Base-by-base conservation (phyloP, 2,329 filamentous ascomycete species). In the Fusarium sp. region DNA sequence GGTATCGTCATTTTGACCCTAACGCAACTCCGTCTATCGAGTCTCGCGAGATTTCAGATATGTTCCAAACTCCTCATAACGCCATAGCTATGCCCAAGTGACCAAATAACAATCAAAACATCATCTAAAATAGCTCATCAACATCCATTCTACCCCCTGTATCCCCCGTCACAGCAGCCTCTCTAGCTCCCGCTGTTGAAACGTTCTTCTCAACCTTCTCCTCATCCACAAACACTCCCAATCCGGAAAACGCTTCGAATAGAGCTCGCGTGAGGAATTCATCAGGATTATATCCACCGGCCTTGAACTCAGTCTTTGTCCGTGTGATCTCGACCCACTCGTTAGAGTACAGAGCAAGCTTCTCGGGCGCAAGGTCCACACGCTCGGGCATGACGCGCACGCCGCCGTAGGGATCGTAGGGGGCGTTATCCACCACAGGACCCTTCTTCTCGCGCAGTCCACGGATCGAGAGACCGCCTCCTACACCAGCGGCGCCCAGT, bases 361-460 rank as follows among this genome's bases (percentile, higher is more conserved):
- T 72, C 7, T 78, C 78, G 1, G 74, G 51, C 0, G 74, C 67
- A 27, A 96, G 75, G 11, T 85, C 82, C 75, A 93, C 95, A 71
- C 94, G 90, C 71, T 90, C 84, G 22, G 88, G 87, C 23, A 84
- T 83, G 51, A 94, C 86, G 46, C 86, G 80, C 64, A 94, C 81
- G 1, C 93, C 96, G 39, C 89, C 93, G 76, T 96, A 97, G 0
- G 95, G 92, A 81, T 97, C 94, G 80, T 97, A 97, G 0, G 93
- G 90, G 59, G 89, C 89, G 72, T 93, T 89, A 7, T 87, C 87
- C 48, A 69, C 75, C 15, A 75, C 75, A n/a, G 61, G 65, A 9
- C 79, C 84, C 71, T 77, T 79, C 77, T 83, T 85, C 73, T 86
- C 90, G 79, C 92, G 93, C 59, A 97, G 85, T 3, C 95, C 95